Conservation (phyloP, 169 alveolate species). For the Cryptosporidium meleagridis region DNA sequence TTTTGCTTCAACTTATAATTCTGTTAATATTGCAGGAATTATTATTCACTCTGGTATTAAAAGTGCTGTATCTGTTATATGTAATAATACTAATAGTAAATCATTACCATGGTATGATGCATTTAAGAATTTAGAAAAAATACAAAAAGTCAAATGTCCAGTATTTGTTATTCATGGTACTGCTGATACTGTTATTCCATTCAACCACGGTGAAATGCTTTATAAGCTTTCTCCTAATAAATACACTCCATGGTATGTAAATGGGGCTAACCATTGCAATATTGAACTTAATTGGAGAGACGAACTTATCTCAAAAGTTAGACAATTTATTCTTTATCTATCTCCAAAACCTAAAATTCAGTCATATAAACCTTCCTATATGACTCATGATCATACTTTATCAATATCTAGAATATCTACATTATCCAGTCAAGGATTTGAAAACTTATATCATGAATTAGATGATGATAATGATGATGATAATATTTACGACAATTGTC, state of each 20-base stretch:
- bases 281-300: conserved; percentile 60
- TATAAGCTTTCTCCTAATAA: conserved; percentile 37
- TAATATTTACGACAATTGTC: neutral
- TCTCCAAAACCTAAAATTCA: conserved; percentile 1
- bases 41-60: conserved; percentile 81
- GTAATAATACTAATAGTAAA: conserved; percentile 27
- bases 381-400: neutral
- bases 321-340: conserved; percentile 1
- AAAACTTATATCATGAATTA: neutral
- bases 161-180: conserved; percentile 83
- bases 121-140: conserved; percentile 80
- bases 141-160: conserved; percentile 80
- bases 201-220: conserved; percentile 77
- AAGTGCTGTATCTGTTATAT: conserved; percentile 79
- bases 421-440: conserved; percentile 54
- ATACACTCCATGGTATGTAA: conserved; percentile 68
- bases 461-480: conserved; percentile 19
- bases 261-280: conserved; percentile 67
- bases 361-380: neutral
- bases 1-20: conserved; percentile 35
- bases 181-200: conserved; percentile 78
- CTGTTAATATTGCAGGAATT: conserved; percentile 79
- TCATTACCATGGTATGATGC: conserved; percentile 80
- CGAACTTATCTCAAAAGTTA: conserved; percentile 27
- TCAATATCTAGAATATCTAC: conserved; percentile 61